Conservation (phyloP, 75 land plant species). For the Ceratopteris richardii region DNA sequence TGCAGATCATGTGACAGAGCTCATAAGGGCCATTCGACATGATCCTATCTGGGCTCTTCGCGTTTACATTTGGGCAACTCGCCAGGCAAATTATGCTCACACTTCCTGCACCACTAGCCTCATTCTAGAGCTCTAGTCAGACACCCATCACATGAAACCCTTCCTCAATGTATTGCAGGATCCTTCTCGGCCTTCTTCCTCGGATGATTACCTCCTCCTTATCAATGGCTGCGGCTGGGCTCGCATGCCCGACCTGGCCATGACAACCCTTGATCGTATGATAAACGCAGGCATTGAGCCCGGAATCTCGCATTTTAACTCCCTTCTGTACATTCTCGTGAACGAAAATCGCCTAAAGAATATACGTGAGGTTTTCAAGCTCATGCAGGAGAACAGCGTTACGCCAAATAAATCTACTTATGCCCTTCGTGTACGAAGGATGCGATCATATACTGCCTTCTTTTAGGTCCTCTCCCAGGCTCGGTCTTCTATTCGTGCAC, state of each 20-base stretch:
- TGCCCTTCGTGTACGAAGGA: neutral
- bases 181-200: neutral
- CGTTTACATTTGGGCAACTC: slow-evolving; percentile 4
- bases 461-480: too few relatives aligned
- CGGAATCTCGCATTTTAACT: slow-evolving; percentile 2
- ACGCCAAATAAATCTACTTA: neutral
- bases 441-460: too few relatives aligned
- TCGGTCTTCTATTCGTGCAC: too few relatives aligned
- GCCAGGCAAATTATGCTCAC: neutral
- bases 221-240: slow-evolving; percentile 6
- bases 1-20: neutral
- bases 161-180: neutral
- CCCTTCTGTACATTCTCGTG: neutral
- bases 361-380: neutral
- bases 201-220: neutral
- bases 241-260: neutral
- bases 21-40: neutral
- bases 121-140: neutral
- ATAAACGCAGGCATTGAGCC: neutral
- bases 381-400: neutral
- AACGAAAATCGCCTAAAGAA: neutral
- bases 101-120: too few relatives aligned
- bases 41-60: slow-evolving; percentile 1
- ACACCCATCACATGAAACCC: neutral
- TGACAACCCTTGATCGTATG: neutral